phyloP scores from a whole-genome alignment of 2,329 filamentous ascomycete species.

The Aureobasidium lini region DNA sequence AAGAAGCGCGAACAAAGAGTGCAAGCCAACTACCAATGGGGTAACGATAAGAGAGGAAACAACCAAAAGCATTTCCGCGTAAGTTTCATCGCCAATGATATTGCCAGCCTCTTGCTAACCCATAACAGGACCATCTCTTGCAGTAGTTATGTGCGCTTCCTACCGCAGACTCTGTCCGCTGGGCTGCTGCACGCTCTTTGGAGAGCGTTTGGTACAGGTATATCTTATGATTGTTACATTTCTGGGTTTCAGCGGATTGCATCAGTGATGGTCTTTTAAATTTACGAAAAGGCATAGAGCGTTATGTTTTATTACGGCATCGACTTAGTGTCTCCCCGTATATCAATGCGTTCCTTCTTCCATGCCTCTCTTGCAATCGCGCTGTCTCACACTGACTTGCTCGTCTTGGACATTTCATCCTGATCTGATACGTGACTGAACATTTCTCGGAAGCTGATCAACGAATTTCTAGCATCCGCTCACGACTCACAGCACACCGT shows the following conservation, averaged over 20 bases:
- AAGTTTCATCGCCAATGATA: constrained; percentile 25
- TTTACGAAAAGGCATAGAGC: neutral
- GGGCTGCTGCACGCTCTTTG: neutral
- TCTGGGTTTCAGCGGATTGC: neutral
- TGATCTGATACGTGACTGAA: too few species aligned
- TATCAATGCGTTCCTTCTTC: neutral
- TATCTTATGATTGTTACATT: constrained; percentile 2
- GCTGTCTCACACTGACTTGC: neutral
- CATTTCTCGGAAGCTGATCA: too few species aligned
- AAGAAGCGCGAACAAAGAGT: constrained; percentile 53
- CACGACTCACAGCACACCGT: too few species aligned
- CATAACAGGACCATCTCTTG: constrained; percentile 38
- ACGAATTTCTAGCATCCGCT: too few species aligned
- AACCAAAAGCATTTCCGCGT: constrained; percentile 68
- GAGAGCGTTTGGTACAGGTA: neutral
- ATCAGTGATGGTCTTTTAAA: neutral
- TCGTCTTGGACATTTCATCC: too few species aligned
- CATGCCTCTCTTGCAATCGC: neutral
- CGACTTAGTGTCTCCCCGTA: neutral
- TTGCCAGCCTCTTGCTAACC: neutral
- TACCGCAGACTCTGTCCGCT: neutral
- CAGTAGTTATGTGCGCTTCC: constrained; percentile 23
- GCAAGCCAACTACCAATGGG: constrained; percentile 53
- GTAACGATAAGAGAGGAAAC: constrained; percentile 67
- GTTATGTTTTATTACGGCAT: neutral